A percentile compares a stretch with the other conserved stretches of the same genome.
These are phyloP conservation scores for Nannizzia gypsea DNA, from an alignment of 2,329 filamentous ascomycete genomes.

Conservation along the genomic window DNA sequence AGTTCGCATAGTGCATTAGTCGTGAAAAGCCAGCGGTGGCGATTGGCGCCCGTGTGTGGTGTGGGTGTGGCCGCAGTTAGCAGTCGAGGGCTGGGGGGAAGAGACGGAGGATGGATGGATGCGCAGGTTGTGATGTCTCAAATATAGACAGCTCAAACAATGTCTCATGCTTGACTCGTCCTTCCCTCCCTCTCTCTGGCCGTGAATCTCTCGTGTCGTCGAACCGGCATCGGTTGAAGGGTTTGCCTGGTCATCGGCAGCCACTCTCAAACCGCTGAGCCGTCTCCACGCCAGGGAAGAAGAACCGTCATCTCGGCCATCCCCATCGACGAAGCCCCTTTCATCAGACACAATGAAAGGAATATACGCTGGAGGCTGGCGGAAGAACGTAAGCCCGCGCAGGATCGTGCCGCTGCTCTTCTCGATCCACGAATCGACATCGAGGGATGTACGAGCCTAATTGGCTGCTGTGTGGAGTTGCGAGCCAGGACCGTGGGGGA, in stretches of 20 bases:
- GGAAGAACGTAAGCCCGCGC: not conserved
- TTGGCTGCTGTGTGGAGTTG: not conserved
- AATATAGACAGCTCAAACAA: not conserved
- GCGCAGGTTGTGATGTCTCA: not conserved
- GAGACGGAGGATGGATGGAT: too few relatives aligned
- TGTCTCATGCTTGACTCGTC: not conserved
- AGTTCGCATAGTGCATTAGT: not conserved
- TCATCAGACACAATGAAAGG: not conserved
- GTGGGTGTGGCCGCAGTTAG: too few relatives aligned
- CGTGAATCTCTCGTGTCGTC: too few relatives aligned
- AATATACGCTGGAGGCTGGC: not conserved
- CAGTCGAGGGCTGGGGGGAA: not conserved
- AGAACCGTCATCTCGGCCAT: not conserved
- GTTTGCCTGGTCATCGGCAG: not conserved
- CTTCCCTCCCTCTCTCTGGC: not conserved
- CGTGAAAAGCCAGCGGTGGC: not conserved
- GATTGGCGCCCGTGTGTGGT: not conserved
- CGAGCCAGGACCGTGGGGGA: not conserved
- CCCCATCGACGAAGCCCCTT: not conserved
- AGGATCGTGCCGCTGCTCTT: slow-evolving; percentile 1
- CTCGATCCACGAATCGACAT: slow-evolving; percentile 5
- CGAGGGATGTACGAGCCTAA: slow-evolving; percentile 1
- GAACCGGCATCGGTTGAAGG: not conserved
- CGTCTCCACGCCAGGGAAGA: not conserved
- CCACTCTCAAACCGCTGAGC: not conserved